Conservation (phyloP, 169 alveolate species). For the Eimeria mitis region DNA sequence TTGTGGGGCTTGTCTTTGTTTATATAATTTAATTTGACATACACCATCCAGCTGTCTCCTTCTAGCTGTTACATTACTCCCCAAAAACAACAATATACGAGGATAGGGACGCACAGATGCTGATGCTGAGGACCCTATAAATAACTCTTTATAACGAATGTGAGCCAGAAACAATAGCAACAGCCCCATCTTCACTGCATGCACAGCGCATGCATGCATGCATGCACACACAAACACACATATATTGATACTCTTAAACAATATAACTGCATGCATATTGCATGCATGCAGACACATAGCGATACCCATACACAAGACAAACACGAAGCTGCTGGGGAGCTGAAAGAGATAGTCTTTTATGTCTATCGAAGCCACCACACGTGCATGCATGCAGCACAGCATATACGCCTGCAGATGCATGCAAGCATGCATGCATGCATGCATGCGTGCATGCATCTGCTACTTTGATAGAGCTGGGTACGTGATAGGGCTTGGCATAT, state of each 20-base stretch:
- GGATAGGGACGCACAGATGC: not conserved
- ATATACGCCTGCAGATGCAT: too few species aligned
- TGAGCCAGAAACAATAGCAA: constrained; percentile 44
- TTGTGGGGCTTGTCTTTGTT: not conserved
- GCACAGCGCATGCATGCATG: not conserved
- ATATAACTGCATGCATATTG: too few species aligned
- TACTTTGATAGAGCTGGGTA: not conserved
- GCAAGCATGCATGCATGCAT: not conserved
- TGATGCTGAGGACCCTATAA: not conserved
- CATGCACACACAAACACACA: not conserved
- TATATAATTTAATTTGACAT: not conserved
- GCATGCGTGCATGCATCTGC: not conserved
- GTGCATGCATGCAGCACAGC: too few species aligned
- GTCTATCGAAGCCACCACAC: not conserved
- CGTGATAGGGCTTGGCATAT: not conserved
- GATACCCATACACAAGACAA: too few species aligned
- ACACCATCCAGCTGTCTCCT: not conserved
- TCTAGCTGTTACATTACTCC: not conserved
- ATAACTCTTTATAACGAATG: constrained; percentile 3
- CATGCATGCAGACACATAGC: too few species aligned
- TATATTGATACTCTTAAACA: too few species aligned
- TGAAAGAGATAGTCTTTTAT: too few species aligned
- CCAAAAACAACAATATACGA: not conserved
- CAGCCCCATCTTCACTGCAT: constrained; percentile 52
- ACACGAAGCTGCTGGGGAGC: too few species aligned